Evolutionary conservation across 768 basidiomycete species (phyloP).

Genomic region (Pleurotus salmoneostramineus): DNA sequence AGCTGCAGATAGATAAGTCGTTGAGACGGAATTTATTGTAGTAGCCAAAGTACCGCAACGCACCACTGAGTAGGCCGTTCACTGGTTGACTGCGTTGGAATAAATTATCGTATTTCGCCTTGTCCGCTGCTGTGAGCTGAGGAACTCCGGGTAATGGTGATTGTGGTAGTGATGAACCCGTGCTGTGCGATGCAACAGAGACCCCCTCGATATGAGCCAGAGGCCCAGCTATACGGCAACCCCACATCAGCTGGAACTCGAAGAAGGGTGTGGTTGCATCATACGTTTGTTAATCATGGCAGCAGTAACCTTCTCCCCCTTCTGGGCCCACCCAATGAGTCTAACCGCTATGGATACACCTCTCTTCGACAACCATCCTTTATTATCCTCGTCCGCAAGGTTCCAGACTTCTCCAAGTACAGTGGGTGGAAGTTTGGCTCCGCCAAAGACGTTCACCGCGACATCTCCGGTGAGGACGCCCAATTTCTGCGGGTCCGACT

Average conservation of each 20-base stretch:
- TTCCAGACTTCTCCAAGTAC: slow-evolving; percentile 92
- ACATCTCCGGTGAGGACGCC: slow-evolving; percentile 88
- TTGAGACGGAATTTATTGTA: neutral
- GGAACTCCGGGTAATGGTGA: slow-evolving; percentile 65
- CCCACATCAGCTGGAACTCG: slow-evolving; percentile 1
- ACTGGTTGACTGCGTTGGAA: slow-evolving; percentile 71
- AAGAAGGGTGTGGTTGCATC: slow-evolving; percentile 21
- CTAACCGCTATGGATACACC: slow-evolving; percentile 87
- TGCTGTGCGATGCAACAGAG: slow-evolving; percentile 52
- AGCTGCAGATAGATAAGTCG: slow-evolving; percentile 39
- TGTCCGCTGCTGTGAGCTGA: slow-evolving; percentile 74
- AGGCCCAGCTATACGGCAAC: slow-evolving; percentile 63
- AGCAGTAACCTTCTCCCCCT: slow-evolving; percentile 64
- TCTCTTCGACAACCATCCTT: slow-evolving; percentile 86
- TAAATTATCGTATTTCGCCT: slow-evolving; percentile 75
- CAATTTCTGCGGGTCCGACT: slow-evolving; percentile 73
- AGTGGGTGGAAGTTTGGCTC: slow-evolving; percentile 74
- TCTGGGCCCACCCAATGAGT: slow-evolving; percentile 91
- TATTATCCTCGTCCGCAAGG: slow-evolving; percentile 89
- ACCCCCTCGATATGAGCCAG: slow-evolving; percentile 77
- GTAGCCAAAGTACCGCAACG: slow-evolving; percentile 16
- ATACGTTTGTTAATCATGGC: slow-evolving; percentile 70
- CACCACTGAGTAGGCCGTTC: slow-evolving; percentile 78
- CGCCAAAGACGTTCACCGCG: slow-evolving; percentile 82
- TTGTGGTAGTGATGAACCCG: slow-evolving; percentile 56